phyloP scores from a whole-genome alignment of 768 basidiomycete genomes.

The Suillus placidus region DNA sequence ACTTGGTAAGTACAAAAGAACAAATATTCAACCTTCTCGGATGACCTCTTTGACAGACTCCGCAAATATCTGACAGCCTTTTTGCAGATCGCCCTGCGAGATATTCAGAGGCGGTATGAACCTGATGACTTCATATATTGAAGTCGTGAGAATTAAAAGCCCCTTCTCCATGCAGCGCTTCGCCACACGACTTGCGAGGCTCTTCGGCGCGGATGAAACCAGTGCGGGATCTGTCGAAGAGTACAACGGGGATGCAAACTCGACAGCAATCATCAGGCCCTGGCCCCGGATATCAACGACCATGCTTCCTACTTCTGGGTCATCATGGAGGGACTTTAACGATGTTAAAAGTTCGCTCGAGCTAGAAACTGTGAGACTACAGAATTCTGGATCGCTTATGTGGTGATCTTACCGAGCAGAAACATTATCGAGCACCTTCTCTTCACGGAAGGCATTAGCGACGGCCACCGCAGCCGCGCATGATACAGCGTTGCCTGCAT shows the following conservation, averaged over 20 bases:
- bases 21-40: slow-evolving; percentile 35
- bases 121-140: slow-evolving; percentile 82
- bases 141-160: slow-evolving; percentile 86
- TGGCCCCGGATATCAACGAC: slow-evolving; percentile 87
- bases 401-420: slow-evolving; percentile 52
- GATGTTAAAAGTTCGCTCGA: slow-evolving; percentile 71
- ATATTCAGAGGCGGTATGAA: slow-evolving; percentile 95
- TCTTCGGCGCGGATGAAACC: slow-evolving; percentile 42
- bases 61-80: slow-evolving; percentile 65
- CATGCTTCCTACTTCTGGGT: slow-evolving; percentile 51
- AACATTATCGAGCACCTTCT: slow-evolving; percentile 84
- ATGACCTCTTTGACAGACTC: slow-evolving; percentile 75
- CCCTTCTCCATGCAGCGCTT: slow-evolving; percentile 85
- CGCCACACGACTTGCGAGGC: slow-evolving; percentile 70
- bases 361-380: slow-evolving; percentile 35
- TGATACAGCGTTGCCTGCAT: slow-evolving; percentile 89
- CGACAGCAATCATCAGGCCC: slow-evolving; percentile 88
- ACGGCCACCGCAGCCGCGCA: slow-evolving; percentile 92
- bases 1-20: neutral
- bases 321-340: slow-evolving; percentile 58
- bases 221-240: slow-evolving; percentile 51
- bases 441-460: slow-evolving; percentile 73
- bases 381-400: neutral
- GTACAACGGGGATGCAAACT: slow-evolving; percentile 68
- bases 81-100: slow-evolving; percentile 69